Percentiles rank a stretch among this genome's conserved stretches.
phyloP scores from a whole-genome alignment of 805 yeast species.

The Pichia insulana region DNA sequence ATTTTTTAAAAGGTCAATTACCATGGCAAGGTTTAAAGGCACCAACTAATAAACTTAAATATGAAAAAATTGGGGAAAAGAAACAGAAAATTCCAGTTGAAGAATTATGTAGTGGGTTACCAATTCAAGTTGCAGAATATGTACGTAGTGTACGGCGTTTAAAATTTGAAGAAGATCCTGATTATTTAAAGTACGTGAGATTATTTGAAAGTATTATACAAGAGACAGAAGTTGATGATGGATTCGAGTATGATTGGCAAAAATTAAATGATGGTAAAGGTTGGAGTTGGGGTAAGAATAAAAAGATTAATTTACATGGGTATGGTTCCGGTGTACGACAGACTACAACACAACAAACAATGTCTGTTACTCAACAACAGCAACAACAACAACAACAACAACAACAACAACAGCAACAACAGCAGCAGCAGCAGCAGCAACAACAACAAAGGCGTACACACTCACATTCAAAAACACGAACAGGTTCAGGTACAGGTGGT shows the following conservation, averaged over 20 bases:
- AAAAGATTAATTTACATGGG: conserved; percentile 74
- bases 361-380: conserved; percentile 4
- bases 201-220: conserved; percentile 52
- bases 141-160: conserved; percentile 58
- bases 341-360: conserved; percentile 6
- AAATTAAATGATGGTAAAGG: conserved; percentile 71
- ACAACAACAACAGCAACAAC: conserved; percentile 8
- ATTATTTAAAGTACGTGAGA: conserved; percentile 57
- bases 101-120: conserved; percentile 56
- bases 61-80: conserved; percentile 77
- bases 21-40: conserved; percentile 93
- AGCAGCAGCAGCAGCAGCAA: conserved; percentile 11
- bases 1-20: conserved; percentile 67
- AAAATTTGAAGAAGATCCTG: conserved; percentile 74
- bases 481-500: not conserved
- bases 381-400: conserved; percentile 9
- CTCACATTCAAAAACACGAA: not conserved
- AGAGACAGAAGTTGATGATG: conserved; percentile 40
- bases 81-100: conserved; percentile 61
- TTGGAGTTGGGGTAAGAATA: conserved; percentile 69
- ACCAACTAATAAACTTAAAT: conserved; percentile 74
- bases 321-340: conserved; percentile 40
- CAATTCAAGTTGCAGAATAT: conserved; percentile 68
- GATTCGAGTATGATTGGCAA: conserved; percentile 76
- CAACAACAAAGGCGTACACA: conserved; percentile 9